These are phyloP conservation scores for Oryza meyeriana DNA, from an alignment of 176 grass and related monocot species.

Conservation along the genomic window DNA sequence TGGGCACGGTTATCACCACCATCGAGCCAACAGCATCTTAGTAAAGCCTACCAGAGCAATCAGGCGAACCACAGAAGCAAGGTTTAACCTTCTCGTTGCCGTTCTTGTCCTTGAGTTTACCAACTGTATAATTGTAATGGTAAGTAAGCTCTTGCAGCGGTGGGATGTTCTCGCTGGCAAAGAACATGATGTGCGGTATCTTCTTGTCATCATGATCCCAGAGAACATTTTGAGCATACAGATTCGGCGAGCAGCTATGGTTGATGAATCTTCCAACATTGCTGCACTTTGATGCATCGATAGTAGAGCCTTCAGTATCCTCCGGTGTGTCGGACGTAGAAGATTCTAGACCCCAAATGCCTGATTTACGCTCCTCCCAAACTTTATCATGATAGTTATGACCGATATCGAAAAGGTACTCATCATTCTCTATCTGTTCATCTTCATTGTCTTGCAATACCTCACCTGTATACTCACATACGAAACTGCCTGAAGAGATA, in stretches of 20 bases:
- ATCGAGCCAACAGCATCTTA: constrained; percentile 24
- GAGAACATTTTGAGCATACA: constrained; percentile 71
- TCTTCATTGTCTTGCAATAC: constrained; percentile 55
- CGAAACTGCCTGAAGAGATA: constrained; percentile 69
- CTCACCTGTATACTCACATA: constrained; percentile 76
- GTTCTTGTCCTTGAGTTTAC: constrained; percentile 46
- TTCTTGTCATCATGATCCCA: constrained; percentile 64
- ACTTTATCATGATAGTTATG: constrained; percentile 59
- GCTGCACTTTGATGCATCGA: constrained; percentile 60
- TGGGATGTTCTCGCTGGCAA: constrained; percentile 60
- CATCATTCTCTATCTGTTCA: constrained; percentile 51
- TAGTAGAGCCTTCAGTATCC: constrained; percentile 42
- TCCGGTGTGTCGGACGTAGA: constrained; percentile 30
- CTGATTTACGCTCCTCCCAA: constrained; percentile 41
- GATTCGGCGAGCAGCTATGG: constrained; percentile 72
- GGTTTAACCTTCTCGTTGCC: constrained; percentile 34
- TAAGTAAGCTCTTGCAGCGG: constrained; percentile 72
- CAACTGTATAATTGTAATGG: constrained; percentile 66
- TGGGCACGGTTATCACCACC: constrained; percentile 6
- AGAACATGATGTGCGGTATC: constrained; percentile 68
- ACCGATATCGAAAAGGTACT: constrained; percentile 77
- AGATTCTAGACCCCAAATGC: constrained; percentile 38
- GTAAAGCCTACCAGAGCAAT: constrained; percentile 50
- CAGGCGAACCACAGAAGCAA: constrained; percentile 28
- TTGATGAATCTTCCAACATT: constrained; percentile 78